Base-by-base conservation (phyloP, 345 rosid species). In the Eutrema yunnanense region DNA sequence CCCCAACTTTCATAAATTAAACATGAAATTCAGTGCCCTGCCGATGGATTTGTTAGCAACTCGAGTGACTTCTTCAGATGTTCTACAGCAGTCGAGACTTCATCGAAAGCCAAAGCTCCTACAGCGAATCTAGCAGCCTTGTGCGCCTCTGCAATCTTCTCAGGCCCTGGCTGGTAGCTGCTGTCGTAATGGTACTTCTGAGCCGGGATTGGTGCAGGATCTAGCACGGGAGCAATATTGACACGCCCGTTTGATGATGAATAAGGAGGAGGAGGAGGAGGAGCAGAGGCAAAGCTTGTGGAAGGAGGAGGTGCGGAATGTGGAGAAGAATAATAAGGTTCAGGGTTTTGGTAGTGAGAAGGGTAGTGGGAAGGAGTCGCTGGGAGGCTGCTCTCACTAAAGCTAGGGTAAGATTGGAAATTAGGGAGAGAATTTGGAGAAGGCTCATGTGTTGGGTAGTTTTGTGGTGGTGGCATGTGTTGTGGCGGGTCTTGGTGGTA, bases 71-170 rank as follows among this genome's bases (percentile, higher is more conserved):
- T 89, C 80, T 16, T 84, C 37, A 94, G 80, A 84, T 70, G 77
- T 60, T 92, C 99, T 22, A 94, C 95, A 8, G 97, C 99, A 66
- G 89, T 74, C 6, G 92, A 81, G 62, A 95, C 86, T 34, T 95
- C 99, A 77, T 95, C 99, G 40, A 95, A 95, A 51, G 97, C 99
- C 78, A 95, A 78, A 51, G 99, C 96, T 61, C 96, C 96, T 64
- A 95, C 99, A 0, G 99, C 99, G 73, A 95, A 92, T 81, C 96
- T 85, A 2, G 99, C 99, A 73, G 99, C 96, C 78, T 95, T 95
- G 75, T 85, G 99, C 55, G 99, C 99, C 78, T 90, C 98, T 0
- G 88, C 85, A 5, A 95, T 81, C 82, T 89, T 92, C 79, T 88
- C 97, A 5, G 97, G 88, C 29, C 90, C 78, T n/a, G 98, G 99